Base-by-base conservation (phyloP, 306 rosid genomes). In the Quercus ilex region DNA sequence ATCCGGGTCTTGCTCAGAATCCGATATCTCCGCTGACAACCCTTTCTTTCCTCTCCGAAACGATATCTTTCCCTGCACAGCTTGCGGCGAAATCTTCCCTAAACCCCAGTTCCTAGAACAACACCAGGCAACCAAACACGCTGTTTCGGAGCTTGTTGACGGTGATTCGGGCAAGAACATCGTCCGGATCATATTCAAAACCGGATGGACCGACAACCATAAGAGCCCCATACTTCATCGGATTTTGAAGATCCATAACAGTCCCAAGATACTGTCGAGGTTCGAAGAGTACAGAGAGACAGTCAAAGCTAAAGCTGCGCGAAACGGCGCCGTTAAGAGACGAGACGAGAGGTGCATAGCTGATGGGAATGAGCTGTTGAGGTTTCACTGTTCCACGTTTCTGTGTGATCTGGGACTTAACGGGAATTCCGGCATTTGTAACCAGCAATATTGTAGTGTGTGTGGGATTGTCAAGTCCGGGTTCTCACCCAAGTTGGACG, bases 1-100 rank as follows among this genome's bases (percentile, higher is more conserved):
- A 11, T 5, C 83, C 0, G 88, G 72, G 53, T 70, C 86, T 0
- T 75, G 79, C 64, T 76, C 89, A 0, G 97, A 95, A 43, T 93
- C 97, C 73, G 94, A 87, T 2, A 91, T 89, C 70, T 59, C 92
- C 75, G 41, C 91, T 41, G 90, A 82, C 13, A 73, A 83, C 78
- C 83, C 69, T 49, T 90, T 88, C 79, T 89, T 93, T 65, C 99
- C 98, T 0, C 97, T 93, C 78, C 89, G 98, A 8, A 95, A 95
- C 84, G 98, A 95, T 63, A 95, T 95, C 84, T 95, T 90, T 88
- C 99, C 99, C 33, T 95, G 98, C 81, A 91, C 98, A 19, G 88
- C 71, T 8, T 95, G 98, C 81, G 99, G 97, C 69, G 99, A 95
- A 89, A 90, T 95, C 59, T 95, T 95, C 86, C 94, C 83, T 71